Evolutionary conservation across 192 early-diverging fungal genomes (phyloP).

Genomic region (Endogone sp.): DNA sequence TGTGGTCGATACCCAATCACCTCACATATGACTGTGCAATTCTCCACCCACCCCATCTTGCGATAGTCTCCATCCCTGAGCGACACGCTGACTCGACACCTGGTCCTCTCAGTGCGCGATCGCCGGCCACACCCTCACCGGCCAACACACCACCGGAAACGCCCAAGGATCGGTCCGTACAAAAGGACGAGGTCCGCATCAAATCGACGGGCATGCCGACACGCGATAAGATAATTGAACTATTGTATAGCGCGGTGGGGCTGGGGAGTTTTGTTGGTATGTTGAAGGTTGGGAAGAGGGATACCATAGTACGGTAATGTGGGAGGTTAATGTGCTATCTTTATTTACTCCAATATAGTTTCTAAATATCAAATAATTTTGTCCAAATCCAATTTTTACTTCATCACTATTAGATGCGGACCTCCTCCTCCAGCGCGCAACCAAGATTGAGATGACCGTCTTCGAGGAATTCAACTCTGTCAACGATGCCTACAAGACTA

Average conservation of each 20-base stretch:
- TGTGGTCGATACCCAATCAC: no score
- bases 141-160: slow-evolving; percentile 24
- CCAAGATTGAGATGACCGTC: slow-evolving; percentile 57
- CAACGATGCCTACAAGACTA: slow-evolving; percentile 62
- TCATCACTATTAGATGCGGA: slow-evolving; percentile 39
- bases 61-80: neutral
- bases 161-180: slow-evolving; percentile 48
- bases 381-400: neutral
- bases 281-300: neutral
- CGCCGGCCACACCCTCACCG: slow-evolving; percentile 12
- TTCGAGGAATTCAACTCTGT: slow-evolving; percentile 49
- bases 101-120: slow-evolving; percentile 4
- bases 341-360: slow-evolving; percentile 8
- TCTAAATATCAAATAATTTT: neutral
- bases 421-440: slow-evolving; percentile 47
- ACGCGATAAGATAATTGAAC: slow-evolving; percentile 76
- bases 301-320: no score
- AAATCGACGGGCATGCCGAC: slow-evolving; percentile 51
- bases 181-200: slow-evolving; percentile 50
- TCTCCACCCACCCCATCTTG: slow-evolving; percentile 1
- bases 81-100: neutral
- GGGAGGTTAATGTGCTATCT: no score
- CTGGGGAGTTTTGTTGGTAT: slow-evolving; percentile 51
- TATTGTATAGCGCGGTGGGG: slow-evolving; percentile 78
- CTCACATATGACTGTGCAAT: no score